These are phyloP conservation scores for Juglanconis juglandina DNA, from an alignment of 2,329 filamentous ascomycete genomes.

Conservation along the genomic window DNA sequence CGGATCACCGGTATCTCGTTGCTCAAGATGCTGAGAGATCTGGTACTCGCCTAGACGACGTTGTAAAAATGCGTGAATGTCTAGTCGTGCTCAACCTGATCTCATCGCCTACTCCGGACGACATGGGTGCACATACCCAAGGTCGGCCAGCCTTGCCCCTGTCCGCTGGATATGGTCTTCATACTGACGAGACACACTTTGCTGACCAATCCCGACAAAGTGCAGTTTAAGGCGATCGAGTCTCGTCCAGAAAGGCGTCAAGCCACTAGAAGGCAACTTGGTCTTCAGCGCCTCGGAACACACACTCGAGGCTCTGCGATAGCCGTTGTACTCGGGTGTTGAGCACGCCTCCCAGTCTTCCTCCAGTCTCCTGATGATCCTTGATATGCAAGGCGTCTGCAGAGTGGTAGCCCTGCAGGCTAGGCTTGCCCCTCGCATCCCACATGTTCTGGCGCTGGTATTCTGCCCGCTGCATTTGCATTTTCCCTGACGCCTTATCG, in stretches of 20 bases:
- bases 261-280: neutral
- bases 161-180: neutral
- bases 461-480: too few species aligned
- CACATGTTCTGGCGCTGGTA: neutral
- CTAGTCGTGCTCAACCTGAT: neutral
- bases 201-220: neutral
- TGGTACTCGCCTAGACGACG: conserved; percentile 2
- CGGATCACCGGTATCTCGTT: conserved; percentile 1
- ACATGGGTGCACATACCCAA: too few species aligned
- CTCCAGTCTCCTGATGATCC: neutral
- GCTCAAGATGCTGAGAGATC: conserved; percentile 12
- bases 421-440: neutral
- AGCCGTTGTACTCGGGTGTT: neutral
- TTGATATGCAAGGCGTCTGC: neutral
- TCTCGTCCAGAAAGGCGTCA: neutral
- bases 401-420: too few species aligned
- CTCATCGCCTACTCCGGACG: neutral
- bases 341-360: neutral
- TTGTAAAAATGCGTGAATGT: neutral
- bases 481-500: too few species aligned
- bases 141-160: neutral
- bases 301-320: neutral
- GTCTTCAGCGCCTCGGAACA: neutral
- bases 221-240: neutral
- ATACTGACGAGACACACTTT: neutral